Conservation (phyloP, 2,329 filamentous ascomycete genomes). For the Paraconiothyrium sp. region DNA sequence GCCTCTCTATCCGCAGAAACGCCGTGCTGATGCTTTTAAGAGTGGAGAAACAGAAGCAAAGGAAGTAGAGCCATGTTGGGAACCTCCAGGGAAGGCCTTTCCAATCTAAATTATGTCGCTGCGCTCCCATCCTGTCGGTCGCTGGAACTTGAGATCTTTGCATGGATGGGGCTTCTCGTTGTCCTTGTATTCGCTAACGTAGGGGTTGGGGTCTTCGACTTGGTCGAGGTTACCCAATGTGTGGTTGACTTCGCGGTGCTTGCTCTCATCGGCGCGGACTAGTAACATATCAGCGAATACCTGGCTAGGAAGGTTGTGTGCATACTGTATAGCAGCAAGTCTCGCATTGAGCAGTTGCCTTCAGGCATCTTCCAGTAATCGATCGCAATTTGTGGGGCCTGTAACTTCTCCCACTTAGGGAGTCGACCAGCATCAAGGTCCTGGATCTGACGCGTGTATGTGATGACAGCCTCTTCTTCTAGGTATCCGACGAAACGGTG, state of each 20-base stretch:
- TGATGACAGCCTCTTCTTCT: conserved; percentile 96
- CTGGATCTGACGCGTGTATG: conserved; percentile 87
- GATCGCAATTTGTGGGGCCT: conserved; percentile 87
- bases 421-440: conserved; percentile 88
- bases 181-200: conserved; percentile 83
- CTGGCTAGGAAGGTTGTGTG: conserved; percentile 39
- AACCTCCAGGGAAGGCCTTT: conserved; percentile 5
- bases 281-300: conserved; percentile 9
- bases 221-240: conserved; percentile 90
- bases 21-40: conserved; percentile 20
- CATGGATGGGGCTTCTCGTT: conserved; percentile 72
- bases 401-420: conserved; percentile 80
- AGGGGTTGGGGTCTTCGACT: conserved; percentile 89
- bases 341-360: conserved; percentile 80
- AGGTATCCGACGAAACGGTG: conserved; percentile 97
- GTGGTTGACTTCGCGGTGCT: conserved; percentile 93
- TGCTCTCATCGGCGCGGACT: conserved; percentile 52
- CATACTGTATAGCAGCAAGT: conserved; percentile 85
- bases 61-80: not conserved
- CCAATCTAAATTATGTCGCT: conserved; percentile 62
- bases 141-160: conserved; percentile 71
- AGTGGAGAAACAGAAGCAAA: conserved; percentile 17
- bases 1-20: conserved; percentile 8
- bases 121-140: conserved; percentile 82
- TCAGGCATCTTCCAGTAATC: conserved; percentile 96